Evolutionary conservation across 1,139 yeast species (phyloP), one percentile per base, ranked within the genome.

Genomic region (Eremothecium gossypii): DNA sequence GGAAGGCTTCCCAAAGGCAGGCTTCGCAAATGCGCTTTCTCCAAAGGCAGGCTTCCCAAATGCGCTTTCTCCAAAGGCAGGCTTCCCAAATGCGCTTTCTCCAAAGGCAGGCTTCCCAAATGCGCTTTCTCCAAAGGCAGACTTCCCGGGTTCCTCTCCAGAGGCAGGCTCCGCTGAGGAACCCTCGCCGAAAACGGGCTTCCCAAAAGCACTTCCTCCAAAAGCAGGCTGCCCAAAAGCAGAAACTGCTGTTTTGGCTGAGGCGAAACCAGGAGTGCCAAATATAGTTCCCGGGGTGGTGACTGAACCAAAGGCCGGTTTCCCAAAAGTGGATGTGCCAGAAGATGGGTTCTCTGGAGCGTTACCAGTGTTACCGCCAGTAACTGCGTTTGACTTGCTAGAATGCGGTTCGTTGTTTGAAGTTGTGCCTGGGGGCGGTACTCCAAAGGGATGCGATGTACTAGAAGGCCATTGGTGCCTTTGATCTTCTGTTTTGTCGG

Each of bases 171-270:
- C 5, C 17, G 34, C 36, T 17, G 6, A 17, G 3, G 23, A 17
- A 17, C 23, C 6, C 6, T 17, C 23, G n/a, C 55, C 55, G 45
- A 46, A 49, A 8, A 48, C 41, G 26, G 55, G 41, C 28, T 47
- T 41, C 7, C 56, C 57, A 38, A 49, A 51, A n/a, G 53, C 48
- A n/a, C 46, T 39, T 27, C 36, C 34, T 3, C 56, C 60, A 40
- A 50, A 49, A 0, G 45, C 28, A 10, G 48, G 40, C 26, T 41
- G 17, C 10, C 50, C 55, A 44, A 45, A 48, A 17, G 46, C 38
- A 27, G 49, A 31, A 17, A 44, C 35, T 14, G 5, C n/a, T 3
- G 31, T 3, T 6, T 11, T n/a, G 13, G 11, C 31, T 6, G 31
- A 29, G 6, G 3, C 11, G 41, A 46, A 45, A 12, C 52, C 43